Base-by-base conservation (phyloP, 148 eudicot species). In the Agrostemma githago region DNA sequence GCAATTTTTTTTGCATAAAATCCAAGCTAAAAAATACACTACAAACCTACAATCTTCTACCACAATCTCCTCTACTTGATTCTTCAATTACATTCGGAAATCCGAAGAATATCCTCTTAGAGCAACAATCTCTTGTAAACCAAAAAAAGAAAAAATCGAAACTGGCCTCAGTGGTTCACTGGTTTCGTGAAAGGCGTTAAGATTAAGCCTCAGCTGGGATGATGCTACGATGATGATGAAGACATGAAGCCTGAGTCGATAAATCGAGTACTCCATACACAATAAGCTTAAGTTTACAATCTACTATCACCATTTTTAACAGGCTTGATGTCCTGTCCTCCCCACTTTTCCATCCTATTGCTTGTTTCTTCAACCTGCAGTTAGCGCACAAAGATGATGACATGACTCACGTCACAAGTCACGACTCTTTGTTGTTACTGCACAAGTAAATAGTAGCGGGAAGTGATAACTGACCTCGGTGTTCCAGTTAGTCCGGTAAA, bases 401-500 rank as follows among this genome's bases (percentile, higher is more conserved):
- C 34, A 26, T 26, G 34, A 26, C 34, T 26, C 34, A 26, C 34
- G 34, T 26, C 34, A 26, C 1, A 26, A 0, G 34, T 26, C 34
- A 26, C 34, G 34, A 26, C 34, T 26, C 34, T 26, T 26, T 26
- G 34, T 0, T 26, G 34, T 26, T 15, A 5, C 20, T 19, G 21
- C 2, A 59, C 19, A 17, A 6, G 56, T 0, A n/a, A 40, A 62
- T 38, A 11, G 21, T 19, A 67, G 46, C 62, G 20, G 3, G 34
- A 26, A 12, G 14, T 68, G 15, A 63, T 26, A 53, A 34, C 74
- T 72, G 70, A 91, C 94, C 92, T 92, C 98, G 64, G 77, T 85
- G 68, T 51, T 90, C 98, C 96, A 92, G 74, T 92, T 92, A 60
- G 98, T 92, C 76, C 76, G 87, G 74, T 84, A 90, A 77, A 90